These are phyloP conservation scores for Aureobasidium zeae DNA, from an alignment of 2,329 filamentous ascomycete genomes.

Conservation along the genomic window DNA sequence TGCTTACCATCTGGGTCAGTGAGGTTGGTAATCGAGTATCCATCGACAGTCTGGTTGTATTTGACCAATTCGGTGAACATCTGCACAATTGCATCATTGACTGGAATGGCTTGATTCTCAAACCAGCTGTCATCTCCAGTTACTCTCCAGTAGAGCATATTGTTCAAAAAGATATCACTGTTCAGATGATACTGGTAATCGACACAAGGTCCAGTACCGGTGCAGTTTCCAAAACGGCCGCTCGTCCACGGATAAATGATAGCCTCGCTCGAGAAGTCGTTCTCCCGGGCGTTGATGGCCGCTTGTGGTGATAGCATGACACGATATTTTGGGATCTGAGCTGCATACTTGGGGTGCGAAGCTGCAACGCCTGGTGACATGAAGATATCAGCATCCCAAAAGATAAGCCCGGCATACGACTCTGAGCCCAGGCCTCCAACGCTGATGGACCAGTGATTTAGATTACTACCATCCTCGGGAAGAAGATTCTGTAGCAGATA, in stretches of 20 bases:
- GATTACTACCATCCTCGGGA: conserved; percentile 41
- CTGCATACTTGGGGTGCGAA: conserved; percentile 52
- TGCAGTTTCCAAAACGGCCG: conserved; percentile 59
- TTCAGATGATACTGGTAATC: conserved; percentile 67
- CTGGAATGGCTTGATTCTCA: conserved; percentile 47
- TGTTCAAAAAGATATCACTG: conserved; percentile 55
- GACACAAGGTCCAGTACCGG: conserved; percentile 50
- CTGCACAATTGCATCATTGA: conserved; percentile 55
- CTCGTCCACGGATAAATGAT: conserved; percentile 61
- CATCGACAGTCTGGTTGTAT: conserved; percentile 48
- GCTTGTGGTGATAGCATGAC: conserved; percentile 51
- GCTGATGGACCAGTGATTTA: conserved; percentile 48
- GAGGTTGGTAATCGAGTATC: conserved; percentile 49
- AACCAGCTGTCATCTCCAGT: conserved; percentile 52
- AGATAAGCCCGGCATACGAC: conserved; percentile 57
- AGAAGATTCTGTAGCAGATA: conserved; percentile 51
- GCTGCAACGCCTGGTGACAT: conserved; percentile 59
- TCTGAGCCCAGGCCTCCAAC: conserved; percentile 61
- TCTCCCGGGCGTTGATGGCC: conserved; percentile 47
- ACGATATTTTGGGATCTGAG: conserved; percentile 57
- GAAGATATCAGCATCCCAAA: conserved; percentile 60
- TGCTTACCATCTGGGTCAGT: conserved; percentile 53
- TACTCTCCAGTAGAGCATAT: conserved; percentile 52
- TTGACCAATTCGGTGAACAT: conserved; percentile 52
- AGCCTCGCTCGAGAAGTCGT: conserved; percentile 47